These are phyloP conservation scores for Aquanectria penicillioides DNA, from an alignment of 2,329 filamentous ascomycete genomes.

Conservation along the genomic window DNA sequence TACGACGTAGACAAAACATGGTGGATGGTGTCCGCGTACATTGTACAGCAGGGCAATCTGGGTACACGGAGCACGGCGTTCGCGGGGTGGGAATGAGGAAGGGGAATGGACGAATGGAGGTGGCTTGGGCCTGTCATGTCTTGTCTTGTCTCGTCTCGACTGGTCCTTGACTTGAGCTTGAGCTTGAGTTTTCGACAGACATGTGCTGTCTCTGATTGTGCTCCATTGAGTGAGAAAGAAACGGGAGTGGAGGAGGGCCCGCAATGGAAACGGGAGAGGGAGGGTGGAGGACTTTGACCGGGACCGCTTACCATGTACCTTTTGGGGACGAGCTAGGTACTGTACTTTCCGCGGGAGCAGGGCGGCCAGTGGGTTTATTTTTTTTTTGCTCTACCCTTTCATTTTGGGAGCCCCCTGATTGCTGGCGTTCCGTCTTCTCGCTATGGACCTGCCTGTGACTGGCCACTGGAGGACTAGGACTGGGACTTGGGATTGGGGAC, in stretches of 20 bases:
- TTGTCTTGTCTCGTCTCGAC: slow-evolving; percentile 11
- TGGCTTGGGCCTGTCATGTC: slow-evolving; percentile 15
- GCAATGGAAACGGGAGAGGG: not conserved
- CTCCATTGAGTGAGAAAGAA: slow-evolving; percentile 2
- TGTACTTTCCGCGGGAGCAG: not conserved
- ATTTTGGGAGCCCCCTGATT: slow-evolving; percentile 20
- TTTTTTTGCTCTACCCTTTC: not conserved
- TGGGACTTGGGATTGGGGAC: not conserved
- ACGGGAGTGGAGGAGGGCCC: not conserved
- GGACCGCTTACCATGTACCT: not conserved
- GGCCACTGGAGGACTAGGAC: slow-evolving; percentile 1
- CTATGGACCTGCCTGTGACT: slow-evolving; percentile 2
- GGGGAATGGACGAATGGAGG: slow-evolving; percentile 5
- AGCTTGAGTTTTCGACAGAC: slow-evolving; percentile 10
- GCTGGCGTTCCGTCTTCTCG: slow-evolving; percentile 1
- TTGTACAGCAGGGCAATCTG: not conserved
- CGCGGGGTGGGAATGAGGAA: slow-evolving; percentile 7
- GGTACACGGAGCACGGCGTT: not conserved
- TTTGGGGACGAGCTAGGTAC: slow-evolving; percentile 6
- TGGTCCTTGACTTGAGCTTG: not conserved
- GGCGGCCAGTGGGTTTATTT: slow-evolving; percentile 9
- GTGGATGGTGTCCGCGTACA: not conserved
- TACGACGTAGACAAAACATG: not conserved
- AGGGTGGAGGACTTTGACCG: not conserved
- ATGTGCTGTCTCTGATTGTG: slow-evolving; percentile 16